Base-by-base conservation (phyloP, 2,329 filamentous ascomycete genomes). In the Fusarium pseudocircinatum region DNA sequence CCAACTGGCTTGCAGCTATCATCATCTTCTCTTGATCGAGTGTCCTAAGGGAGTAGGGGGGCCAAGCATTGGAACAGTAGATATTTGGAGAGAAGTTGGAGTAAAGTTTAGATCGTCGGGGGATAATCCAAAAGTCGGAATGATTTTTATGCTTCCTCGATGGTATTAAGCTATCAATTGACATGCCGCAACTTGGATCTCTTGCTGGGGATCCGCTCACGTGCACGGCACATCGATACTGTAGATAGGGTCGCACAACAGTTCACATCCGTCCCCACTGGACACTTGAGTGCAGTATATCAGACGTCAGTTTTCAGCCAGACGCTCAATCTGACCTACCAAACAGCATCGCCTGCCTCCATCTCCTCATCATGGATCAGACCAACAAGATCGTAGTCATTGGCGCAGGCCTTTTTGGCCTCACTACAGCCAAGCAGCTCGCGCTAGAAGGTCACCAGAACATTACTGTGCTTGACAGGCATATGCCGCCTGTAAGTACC, bases 391-490 rank as follows among this genome's bases (percentile, higher is more conserved):
- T 81, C 4, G 43, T 81, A 22, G 70, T 81, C 26, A 71, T 81
- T n/a, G 79, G 79, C 10, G 79, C 79, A 0, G 79, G 79, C 28
- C 68, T 79, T 14, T 81, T 81, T 61, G 79, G 79, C 14, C 73
- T 81, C 12, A 75, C 73, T 28, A 74, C 78, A 13, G 79, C 79
- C 24, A 61, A 70, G 20, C 77, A 81, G 36, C 75, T 81, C 7
- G 40, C 67, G 6, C 40, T 64, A 4, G 67, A 79, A 18, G 78
- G 78, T 75, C 71, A 81, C 69, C 69, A 79, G 76, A 77, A 78
- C 50, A 77, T 85, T 77, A 81, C 80, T 30, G 67, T 84, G 61
- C 62, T 84, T 72, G 77, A 75, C 36, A 62, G 73, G 32, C 72
- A 84, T 58, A 70, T 80, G 16, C 81, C 82, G 44, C 81, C 82